Base-by-base conservation (phyloP, 2,329 filamentous ascomycete species). In the Epichloe hybrida region DNA sequence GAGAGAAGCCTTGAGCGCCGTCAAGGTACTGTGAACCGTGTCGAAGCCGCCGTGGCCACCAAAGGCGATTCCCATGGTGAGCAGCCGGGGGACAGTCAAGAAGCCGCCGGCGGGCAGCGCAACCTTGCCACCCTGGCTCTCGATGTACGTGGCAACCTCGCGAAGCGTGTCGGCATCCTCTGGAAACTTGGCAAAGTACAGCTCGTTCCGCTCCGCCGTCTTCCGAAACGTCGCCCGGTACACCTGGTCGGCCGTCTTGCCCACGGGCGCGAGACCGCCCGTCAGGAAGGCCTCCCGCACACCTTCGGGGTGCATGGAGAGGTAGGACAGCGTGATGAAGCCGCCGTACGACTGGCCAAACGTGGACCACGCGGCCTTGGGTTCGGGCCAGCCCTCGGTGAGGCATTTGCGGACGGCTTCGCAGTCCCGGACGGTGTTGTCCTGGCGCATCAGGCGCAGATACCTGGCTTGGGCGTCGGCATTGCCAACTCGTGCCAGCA, bases 281-380 rank as follows among this genome's bases (percentile, higher is more conserved):
- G 86, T 87, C 36, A 90, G 74, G 63, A 95, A 97, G 23, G 81
- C 80, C 69, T 97, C 91, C 34, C 81, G 80, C 23, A 97, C 68
- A 1, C 86, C 85, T 51, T 88, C 77, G 0, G 88, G 87, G 58
- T 79, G 83, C 63, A 86, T 81, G 2, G 86, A 93, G 15, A 97
- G 76, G 65, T 96, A 97, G 7, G 85, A 91, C 36, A 88, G 73
- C 46, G 75, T 77, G 61, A 89, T 87, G 66, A 95, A 96, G 1
- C 91, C 91, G 39, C 91, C 91, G 65, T 95, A 97, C 15, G 84
- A 90, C 69, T 96, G 91, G 8, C 91, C 91, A 55, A 95, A 84
- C 34, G 93, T 77, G 52, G 82, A 85, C 91, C 90, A 96, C 63
- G 83, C 82, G 64, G 81, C 79, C 62, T 85, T 81, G 46, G 84